These are phyloP conservation scores for Termitomyces sp. DNA, from an alignment of 768 basidiomycete species.

Conservation along the genomic window DNA sequence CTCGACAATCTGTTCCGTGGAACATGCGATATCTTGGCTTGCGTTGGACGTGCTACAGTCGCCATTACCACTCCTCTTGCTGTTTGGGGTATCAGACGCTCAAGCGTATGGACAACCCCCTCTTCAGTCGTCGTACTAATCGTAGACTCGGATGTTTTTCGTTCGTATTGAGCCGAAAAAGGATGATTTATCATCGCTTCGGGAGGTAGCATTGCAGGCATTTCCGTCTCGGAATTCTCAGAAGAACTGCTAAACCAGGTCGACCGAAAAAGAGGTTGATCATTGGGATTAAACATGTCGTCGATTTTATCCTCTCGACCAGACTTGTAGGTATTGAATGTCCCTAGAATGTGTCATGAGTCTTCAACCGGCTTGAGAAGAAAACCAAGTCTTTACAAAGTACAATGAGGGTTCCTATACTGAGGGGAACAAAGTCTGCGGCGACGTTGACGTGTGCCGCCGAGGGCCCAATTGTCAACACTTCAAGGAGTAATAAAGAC, in stretches of 20 bases:
- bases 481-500: slow-evolving; percentile 10
- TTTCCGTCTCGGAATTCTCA: not conserved
- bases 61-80: not conserved
- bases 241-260: slow-evolving; percentile 7
- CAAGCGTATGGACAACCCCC: not conserved
- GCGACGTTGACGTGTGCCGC: slow-evolving; percentile 9
- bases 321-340: slow-evolving; percentile 4
- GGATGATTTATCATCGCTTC: slow-evolving; percentile 1
- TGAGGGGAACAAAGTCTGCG: slow-evolving; percentile 13
- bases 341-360: not conserved
- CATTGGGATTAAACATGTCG: not conserved
- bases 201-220: not conserved
- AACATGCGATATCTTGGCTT: not conserved
- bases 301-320: not conserved
- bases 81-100: not conserved
- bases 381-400: slow-evolving; percentile 4
- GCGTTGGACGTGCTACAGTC: not conserved
- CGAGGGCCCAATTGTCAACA: slow-evolving; percentile 11
- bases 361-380: not conserved
- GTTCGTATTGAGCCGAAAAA: slow-evolving; percentile 7
- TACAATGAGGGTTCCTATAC: slow-evolving; percentile 11
- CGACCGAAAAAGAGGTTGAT: not conserved
- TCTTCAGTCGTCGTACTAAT: not conserved
- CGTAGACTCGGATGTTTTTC: not conserved
- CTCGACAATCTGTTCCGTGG: not conserved